Conservation (phyloP, 371 early-diverging fungal genomes). For the Mucor irregularis region DNA sequence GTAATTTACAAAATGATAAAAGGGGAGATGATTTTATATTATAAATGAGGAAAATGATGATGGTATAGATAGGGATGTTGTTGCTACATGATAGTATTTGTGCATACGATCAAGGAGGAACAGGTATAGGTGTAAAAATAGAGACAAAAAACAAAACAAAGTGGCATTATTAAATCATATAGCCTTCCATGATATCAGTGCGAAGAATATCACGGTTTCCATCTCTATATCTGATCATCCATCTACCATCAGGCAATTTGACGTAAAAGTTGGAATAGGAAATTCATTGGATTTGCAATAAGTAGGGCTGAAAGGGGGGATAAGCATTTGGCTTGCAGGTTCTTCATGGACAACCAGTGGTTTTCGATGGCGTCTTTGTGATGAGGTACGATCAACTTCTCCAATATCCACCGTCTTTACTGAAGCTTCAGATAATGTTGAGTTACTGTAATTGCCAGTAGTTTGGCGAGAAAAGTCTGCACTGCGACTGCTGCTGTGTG, state of each 20-base stretch:
- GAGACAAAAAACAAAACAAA: background rate
- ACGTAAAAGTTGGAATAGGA: slow-evolving; percentile 54
- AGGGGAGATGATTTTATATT: no score
- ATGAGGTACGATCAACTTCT: slow-evolving; percentile 1
- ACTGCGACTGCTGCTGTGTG: background rate
- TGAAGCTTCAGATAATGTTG: slow-evolving; percentile 21
- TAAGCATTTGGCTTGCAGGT: slow-evolving; percentile 7
- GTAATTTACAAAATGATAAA: no score
- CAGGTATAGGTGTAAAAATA: background rate
- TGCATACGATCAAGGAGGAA: background rate
- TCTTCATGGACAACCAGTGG: slow-evolving; percentile 18
- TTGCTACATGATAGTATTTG: background rate
- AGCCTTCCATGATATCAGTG: slow-evolving; percentile 46
- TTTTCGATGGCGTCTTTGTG: slow-evolving; percentile 22
- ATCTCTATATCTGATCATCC: slow-evolving; percentile 48
- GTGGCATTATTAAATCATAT: slow-evolving; percentile 22
- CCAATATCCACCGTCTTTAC: slow-evolving; percentile 5
- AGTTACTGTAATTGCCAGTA: slow-evolving; percentile 12
- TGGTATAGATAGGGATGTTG: no score
- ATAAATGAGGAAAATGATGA: no score
- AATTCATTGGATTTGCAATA: slow-evolving; percentile 43
- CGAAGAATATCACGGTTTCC: slow-evolving; percentile 49
- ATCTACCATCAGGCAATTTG: slow-evolving; percentile 46
- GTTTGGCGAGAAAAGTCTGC: slow-evolving; percentile 5
- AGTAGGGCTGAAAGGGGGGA: slow-evolving; percentile 53